Evolutionary conservation across 2,329 filamentous ascomycete species (phyloP).

Genomic region (Penicillium expansum): DNA sequence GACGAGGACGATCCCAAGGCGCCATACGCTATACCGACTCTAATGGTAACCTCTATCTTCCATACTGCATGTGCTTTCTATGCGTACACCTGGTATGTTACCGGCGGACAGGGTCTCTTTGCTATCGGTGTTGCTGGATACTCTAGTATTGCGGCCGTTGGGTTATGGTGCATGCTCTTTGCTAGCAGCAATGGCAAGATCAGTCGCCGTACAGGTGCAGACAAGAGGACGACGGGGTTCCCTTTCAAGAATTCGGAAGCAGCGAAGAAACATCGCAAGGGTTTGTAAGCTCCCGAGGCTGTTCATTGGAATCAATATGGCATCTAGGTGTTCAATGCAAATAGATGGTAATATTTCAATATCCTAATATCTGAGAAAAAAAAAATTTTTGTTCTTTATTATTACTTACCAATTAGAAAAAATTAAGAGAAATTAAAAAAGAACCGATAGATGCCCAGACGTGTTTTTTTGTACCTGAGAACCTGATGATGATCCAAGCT

Average conservation of each 20-base stretch:
- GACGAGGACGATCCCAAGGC: conserved; percentile 50
- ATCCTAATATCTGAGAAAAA: background rate
- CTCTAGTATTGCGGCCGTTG: conserved; percentile 58
- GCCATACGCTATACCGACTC: conserved; percentile 63
- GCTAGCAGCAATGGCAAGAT: conserved; percentile 56
- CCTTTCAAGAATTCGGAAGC: conserved; percentile 63
- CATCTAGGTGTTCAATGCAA: background rate
- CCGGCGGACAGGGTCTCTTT: conserved; percentile 56
- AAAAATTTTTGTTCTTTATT: background rate
- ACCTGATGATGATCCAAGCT: conserved; percentile 9
- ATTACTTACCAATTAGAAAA: background rate
- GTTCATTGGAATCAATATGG: background rate
- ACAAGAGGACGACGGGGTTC: conserved; percentile 65
- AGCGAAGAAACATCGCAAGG: conserved; percentile 49
- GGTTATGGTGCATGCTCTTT: conserved; percentile 63
- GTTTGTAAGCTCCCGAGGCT: conserved; percentile 3
- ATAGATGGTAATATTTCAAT: background rate
- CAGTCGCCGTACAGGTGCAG: conserved; percentile 62
- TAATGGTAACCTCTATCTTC: conserved; percentile 65
- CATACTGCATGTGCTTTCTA: conserved; percentile 64
- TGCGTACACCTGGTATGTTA: conserved; percentile 65
- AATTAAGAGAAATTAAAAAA: no score
- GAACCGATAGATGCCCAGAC: background rate
- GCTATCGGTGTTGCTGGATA: conserved; percentile 59
- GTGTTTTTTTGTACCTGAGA: background rate